Evolutionary conservation across 2,329 filamentous ascomycete species (phyloP).

Genomic region (Gremmenia infestans): DNA sequence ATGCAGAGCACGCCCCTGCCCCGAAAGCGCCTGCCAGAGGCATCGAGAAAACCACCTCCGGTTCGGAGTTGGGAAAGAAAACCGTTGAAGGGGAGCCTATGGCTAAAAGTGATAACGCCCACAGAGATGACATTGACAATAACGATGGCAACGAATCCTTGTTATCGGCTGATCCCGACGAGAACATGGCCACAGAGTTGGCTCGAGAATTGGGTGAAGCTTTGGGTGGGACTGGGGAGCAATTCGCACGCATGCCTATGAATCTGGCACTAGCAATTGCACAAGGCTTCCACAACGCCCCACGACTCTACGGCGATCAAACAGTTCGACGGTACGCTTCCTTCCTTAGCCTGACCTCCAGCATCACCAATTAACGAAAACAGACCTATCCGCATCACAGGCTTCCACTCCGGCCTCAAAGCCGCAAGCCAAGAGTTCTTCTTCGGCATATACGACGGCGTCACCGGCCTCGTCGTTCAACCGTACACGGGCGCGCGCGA

Average conservation of each 20-base stretch:
- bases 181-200: conserved; percentile 22
- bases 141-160: conserved; percentile 15
- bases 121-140: conserved; percentile 5
- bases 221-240: conserved; percentile 25
- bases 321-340: conserved; percentile 48
- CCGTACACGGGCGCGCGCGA: conserved; percentile 53
- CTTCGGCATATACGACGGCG: conserved; percentile 60
- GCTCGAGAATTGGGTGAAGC: conserved; percentile 25
- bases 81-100: conserved; percentile 14
- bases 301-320: conserved; percentile 64
- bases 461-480: conserved; percentile 57
- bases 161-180: conserved; percentile 20
- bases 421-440: conserved; percentile 58
- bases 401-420: conserved; percentile 56
- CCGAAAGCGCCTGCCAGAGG: not conserved
- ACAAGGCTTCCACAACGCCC: conserved; percentile 67
- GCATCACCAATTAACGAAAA: conserved; percentile 1
- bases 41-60: conserved; percentile 3
- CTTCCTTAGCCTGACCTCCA: not conserved
- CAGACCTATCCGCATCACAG: conserved; percentile 58
- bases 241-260: conserved; percentile 45
- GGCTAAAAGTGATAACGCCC: conserved; percentile 1
- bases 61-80: conserved; percentile 15
- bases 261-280: conserved; percentile 57
- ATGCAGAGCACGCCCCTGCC: not conserved